Base-by-base conservation (phyloP, 2,329 filamentous ascomycete genomes). In the Alternaria postmessia region DNA sequence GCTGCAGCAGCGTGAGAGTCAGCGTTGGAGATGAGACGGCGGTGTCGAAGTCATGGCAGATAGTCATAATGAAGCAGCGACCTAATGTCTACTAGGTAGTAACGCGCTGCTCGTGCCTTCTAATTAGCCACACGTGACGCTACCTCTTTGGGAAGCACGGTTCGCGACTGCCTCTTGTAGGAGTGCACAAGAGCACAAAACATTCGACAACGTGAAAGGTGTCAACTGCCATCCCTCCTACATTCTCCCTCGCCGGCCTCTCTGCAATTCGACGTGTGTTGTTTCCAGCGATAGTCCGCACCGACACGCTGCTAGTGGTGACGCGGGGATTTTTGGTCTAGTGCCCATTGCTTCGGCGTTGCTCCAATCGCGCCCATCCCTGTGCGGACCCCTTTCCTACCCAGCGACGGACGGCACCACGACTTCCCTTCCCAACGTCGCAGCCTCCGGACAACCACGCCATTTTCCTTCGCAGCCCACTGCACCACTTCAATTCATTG, bases 311-410 rank as follows among this genome's bases (percentile, higher is more conserved):
- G 56, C 61, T 57, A 48, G 47, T 65, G 49, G 61, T 65, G 62
- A 61, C 57, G 68, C 65, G 68, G 69, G 72, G 74, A 66, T 76
- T 75, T 73, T 67, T 65, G 65, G 65, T 64, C 71, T 73, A 76
- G 72, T 68, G 75, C 67, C 67, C 64, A 69, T 65, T 68, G 66
- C 67, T 66, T 71, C 62, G 70, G 74, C 70, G 70, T 70, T 71
- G 74, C 68, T 72, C 64, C 67, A 69, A 77, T 75, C 75, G 58
- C 58, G 54, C 76, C 72, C 61, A 62, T 61, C 54, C 59, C 55
- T 76, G 74, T 65, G 64, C 70, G 67, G 75, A 75, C 73, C 75
- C 75, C 73, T 78, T 78, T 77, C 73, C 73, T 68, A 67, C 60
- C 67, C 61, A 72, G 61, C 60, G 60, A 65, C 67, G 58, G 67